Conservation (phyloP, 805 yeast species). For the Pichia paraexigua region DNA sequence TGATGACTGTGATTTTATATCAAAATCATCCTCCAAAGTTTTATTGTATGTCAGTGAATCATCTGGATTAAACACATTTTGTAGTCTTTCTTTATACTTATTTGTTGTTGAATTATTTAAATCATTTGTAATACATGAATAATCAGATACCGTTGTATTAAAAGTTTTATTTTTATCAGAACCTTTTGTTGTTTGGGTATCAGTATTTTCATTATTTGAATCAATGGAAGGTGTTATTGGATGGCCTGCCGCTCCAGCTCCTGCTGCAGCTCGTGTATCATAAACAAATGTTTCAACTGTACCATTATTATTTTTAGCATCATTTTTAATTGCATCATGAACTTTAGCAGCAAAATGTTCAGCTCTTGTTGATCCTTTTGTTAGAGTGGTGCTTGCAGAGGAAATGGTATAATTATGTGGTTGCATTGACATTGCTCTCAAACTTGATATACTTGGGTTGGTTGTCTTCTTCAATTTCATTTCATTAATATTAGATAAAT, state of each 20-base stretch:
- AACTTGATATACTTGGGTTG: slow-evolving; percentile 21
- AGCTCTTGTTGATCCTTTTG: slow-evolving; percentile 62
- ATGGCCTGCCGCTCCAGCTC: slow-evolving; percentile 14
- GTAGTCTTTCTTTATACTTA: not conserved
- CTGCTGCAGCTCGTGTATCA: slow-evolving; percentile 34
- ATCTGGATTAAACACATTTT: not conserved
- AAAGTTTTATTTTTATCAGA: not conserved
- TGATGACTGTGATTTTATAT: slow-evolving; percentile 16
- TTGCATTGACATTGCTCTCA: slow-evolving; percentile 19
- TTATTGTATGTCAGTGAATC: not conserved
- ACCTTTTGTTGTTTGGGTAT: not conserved
- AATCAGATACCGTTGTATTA: slow-evolving; percentile 1
- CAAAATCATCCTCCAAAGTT: slow-evolving; percentile 11
- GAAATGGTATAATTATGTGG: slow-evolving; percentile 17
- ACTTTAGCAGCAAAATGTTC: slow-evolving; percentile 92
- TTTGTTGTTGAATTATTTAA: not conserved
- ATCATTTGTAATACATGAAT: not conserved
- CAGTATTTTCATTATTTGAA: not conserved
- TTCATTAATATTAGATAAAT: slow-evolving; percentile 3
- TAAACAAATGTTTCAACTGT: slow-evolving; percentile 96
- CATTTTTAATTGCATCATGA: slow-evolving; percentile 91
- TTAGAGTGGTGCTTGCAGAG: slow-evolving; percentile 27
- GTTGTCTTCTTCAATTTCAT: slow-evolving; percentile 12
- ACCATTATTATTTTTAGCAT: slow-evolving; percentile 59
- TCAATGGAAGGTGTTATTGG: slow-evolving; percentile 15